A percentile compares a stretch with the other conserved stretches of the same genome.
These are phyloP conservation scores for Uronychia setigera DNA, from an alignment of 73 alveolate genomes.

Conservation along the genomic window DNA sequence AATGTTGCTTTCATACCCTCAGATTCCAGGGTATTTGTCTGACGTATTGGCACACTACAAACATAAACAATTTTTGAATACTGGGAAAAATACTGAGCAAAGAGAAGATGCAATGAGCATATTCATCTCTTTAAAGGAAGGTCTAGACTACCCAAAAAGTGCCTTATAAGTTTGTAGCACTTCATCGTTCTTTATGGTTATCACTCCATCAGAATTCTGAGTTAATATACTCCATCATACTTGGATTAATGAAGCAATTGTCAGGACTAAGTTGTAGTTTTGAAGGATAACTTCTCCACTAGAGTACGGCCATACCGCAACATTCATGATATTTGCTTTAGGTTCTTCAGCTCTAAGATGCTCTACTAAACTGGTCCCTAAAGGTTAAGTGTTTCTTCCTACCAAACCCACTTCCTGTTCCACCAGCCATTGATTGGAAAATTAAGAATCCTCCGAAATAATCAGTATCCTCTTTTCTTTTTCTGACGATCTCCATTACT, in stretches of 20 bases:
- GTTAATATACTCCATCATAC: neutral
- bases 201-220: constrained; percentile 47
- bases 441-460: constrained; percentile 74
- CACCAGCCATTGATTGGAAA: constrained; percentile 86
- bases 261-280: constrained; percentile 82
- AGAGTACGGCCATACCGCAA: constrained; percentile 88
- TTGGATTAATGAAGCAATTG: constrained; percentile 59
- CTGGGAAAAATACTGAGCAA: constrained; percentile 45
- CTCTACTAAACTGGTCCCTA: constrained; percentile 70
- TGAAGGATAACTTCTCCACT: constrained; percentile 87
- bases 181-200: constrained; percentile 54
- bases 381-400: neutral
- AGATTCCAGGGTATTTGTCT: constrained; percentile 13
- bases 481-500: constrained; percentile 61
- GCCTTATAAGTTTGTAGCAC: constrained; percentile 37
- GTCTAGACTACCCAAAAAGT: constrained; percentile 22
- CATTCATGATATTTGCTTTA: constrained; percentile 76
- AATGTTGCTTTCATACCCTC: constrained; percentile 29
- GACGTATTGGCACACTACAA: constrained; percentile 35
- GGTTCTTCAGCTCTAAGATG: constrained; percentile 76
- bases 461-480: constrained; percentile 75
- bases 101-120: constrained; percentile 42
- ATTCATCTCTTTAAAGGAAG: constrained; percentile 58
- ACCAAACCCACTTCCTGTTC: constrained; percentile 93
- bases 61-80: no score